Evolutionary conservation across 2,329 filamentous ascomycete genomes (phyloP), one percentile per base, ranked within the genome.

Genomic region (Peltaster fructicola): DNA sequence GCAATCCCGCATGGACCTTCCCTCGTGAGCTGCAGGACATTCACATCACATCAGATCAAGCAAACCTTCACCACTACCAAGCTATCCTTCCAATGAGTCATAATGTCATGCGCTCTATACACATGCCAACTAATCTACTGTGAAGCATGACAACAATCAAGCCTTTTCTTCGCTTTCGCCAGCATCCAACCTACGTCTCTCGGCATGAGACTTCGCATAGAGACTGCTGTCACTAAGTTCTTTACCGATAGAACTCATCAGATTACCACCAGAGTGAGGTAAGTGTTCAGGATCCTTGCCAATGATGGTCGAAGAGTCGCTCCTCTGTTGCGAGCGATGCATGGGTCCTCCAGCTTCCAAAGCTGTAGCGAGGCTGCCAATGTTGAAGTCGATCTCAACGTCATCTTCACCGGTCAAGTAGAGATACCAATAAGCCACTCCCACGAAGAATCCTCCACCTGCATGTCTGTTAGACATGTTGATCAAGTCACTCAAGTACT

Each of bases 381-480:
- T 30, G 17, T 38, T 35, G 33, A 43, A 43, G 17, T 25, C 19
- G 12, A 41, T 23, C 9, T 17, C 19, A 3, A 43, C 37, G 19
- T 26, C 35, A 10, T 22, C 29, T 19, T 38, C 37, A 19, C 38
- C 36, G 6, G 37, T 40, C 19, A 43, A 28, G 25, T 41, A 40
- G 6, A 38, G 30, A 18, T 35, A 29, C 30, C 26, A 31, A 18
- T 59, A 61, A 14, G 54, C 56, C 0, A 44, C 51, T 2, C 55
- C 61, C 7, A 55, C 56, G 17, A 39, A 92, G 50, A 77, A 79
- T 33, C 72, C 75, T 29, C 67, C n/a, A n/a, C n/a, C n/a, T n/a
- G n/a, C n/a, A n/a, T n/a, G n/a, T 76, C 54, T 68, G 53, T 65
- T 38, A 45, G 24, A 52, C 48, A 41, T 45, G 51, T 39, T 37